phyloP scores from a whole-genome alignment of 106 monocot genomes.

The Dendrobium chrysotoxum region DNA sequence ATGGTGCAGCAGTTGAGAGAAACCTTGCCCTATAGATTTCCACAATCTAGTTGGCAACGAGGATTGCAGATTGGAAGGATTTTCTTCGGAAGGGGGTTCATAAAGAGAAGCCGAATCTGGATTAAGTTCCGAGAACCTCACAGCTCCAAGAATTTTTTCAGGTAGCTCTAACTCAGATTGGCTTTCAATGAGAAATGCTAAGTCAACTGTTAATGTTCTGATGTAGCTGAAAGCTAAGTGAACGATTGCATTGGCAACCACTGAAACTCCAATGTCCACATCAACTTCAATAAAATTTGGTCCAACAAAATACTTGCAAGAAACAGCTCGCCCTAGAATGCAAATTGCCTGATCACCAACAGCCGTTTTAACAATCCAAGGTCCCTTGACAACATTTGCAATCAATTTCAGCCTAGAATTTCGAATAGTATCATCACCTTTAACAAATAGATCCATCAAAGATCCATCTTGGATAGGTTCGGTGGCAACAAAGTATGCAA shows the following conservation, averaged over 20 bases:
- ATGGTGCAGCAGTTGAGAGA: conserved; percentile 43
- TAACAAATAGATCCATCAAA: conserved; percentile 78
- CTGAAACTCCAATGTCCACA: conserved; percentile 81
- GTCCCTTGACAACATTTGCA: conserved; percentile 86
- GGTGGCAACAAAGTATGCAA: conserved; percentile 65
- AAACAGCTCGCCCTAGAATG: conserved; percentile 71
- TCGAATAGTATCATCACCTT: conserved; percentile 73
- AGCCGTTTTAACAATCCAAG: conserved; percentile 91
- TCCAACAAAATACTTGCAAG: conserved; percentile 69
- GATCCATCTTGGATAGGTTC: conserved; percentile 58
- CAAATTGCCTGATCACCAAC: conserved; percentile 97
- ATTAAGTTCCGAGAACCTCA: conserved; percentile 75
- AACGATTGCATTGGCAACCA: conserved; percentile 91
- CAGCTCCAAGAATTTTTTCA: conserved; percentile 78
- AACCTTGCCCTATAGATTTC: conserved; percentile 61
- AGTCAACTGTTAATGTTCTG: conserved; percentile 73
- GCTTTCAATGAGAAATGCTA: conserved; percentile 90
- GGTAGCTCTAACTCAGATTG: conserved; percentile 81
- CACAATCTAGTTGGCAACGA: conserved; percentile 53
- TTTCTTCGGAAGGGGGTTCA: conserved; percentile 44
- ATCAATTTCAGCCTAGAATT: conserved; percentile 95
- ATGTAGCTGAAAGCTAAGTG: conserved; percentile 92
- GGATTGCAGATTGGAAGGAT: conserved; percentile 22
- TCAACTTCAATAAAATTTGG: conserved; percentile 74
- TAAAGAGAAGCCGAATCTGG: conserved; percentile 57